Conservation (phyloP, 2,329 filamentous ascomycete genomes). For the Pseudocercospora crystallina region DNA sequence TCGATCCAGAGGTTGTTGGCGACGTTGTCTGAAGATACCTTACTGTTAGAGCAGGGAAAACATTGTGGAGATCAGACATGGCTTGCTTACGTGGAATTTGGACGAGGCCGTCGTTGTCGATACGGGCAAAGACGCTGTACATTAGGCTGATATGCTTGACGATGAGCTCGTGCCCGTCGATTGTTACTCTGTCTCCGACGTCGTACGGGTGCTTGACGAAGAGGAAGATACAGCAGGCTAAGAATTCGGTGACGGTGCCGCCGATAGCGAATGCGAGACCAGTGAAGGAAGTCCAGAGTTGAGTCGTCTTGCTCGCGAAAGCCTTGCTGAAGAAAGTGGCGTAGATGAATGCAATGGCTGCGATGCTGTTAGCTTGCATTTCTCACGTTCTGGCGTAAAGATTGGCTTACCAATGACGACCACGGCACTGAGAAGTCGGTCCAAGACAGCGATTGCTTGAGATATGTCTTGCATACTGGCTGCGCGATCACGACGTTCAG, state of each 20-base stretch:
- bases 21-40: slow-evolving; percentile 26
- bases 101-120: slow-evolving; percentile 28
- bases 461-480: slow-evolving; percentile 33
- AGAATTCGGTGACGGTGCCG: slow-evolving; percentile 86
- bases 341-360: slow-evolving; percentile 35
- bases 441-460: slow-evolving; percentile 35
- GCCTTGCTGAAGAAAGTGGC: slow-evolving; percentile 34
- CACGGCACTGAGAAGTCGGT: slow-evolving; percentile 31
- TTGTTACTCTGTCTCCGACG: slow-evolving; percentile 37
- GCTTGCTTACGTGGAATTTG: slow-evolving; percentile 31
- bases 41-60: not conserved
- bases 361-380: too few species aligned
- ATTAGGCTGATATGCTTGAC: slow-evolving; percentile 35
- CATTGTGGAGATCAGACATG: not conserved
- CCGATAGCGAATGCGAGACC: slow-evolving; percentile 84
- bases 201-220: slow-evolving; percentile 98
- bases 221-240: slow-evolving; percentile 96
- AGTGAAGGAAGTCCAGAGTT: slow-evolving; percentile 29
- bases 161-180: slow-evolving; percentile 29
- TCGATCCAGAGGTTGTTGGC: slow-evolving; percentile 39
- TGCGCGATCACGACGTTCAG: slow-evolving; percentile 30
- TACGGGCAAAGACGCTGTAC: slow-evolving; percentile 33
- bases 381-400: too few species aligned
- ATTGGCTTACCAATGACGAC: slow-evolving; percentile 28
- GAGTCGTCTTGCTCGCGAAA: slow-evolving; percentile 26